phyloP scores from a whole-genome alignment of 2,329 filamentous ascomycete species.

The Colletotrichum orbiculare region DNA sequence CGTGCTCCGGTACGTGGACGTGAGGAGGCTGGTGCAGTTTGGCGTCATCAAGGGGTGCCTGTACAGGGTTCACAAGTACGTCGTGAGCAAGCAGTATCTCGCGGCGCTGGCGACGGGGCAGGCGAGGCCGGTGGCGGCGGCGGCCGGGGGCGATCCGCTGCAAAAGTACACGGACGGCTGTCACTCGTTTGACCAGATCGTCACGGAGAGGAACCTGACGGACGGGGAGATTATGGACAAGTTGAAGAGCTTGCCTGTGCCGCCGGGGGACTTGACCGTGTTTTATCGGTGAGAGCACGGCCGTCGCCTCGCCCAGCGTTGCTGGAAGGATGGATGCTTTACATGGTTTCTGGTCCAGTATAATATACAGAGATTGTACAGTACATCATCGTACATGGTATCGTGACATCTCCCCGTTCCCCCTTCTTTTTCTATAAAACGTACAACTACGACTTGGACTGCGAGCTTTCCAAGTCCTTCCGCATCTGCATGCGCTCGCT shows the following conservation, averaged over 20 bases:
- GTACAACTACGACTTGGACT: background rate
- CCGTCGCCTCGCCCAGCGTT: background rate
- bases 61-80: slow-evolving; percentile 93
- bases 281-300: slow-evolving; percentile 57
- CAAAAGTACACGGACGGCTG: slow-evolving; percentile 78
- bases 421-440: background rate
- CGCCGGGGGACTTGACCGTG: slow-evolving; percentile 64
- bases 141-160: slow-evolving; percentile 61
- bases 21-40: slow-evolving; percentile 93
- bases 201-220: slow-evolving; percentile 77
- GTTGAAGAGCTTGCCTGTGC: slow-evolving; percentile 67
- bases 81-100: slow-evolving; percentile 74
- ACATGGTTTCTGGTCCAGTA: background rate
- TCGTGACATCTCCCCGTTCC: slow-evolving; percentile 1
- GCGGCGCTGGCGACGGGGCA: slow-evolving; percentile 66
- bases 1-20: slow-evolving; percentile 81
- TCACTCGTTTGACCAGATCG: slow-evolving; percentile 85
- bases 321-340: slow-evolving; percentile 19
- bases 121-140: slow-evolving; percentile 51
- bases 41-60: slow-evolving; percentile 95
- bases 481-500: slow-evolving; percentile 23
- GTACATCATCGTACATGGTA: slow-evolving; percentile 27
- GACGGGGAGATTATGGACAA: slow-evolving; percentile 77
- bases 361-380: slow-evolving; percentile 8
- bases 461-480: slow-evolving; percentile 10